Conservation (phyloP, 768 basidiomycete species). For the Tephrocybe sp. region DNA sequence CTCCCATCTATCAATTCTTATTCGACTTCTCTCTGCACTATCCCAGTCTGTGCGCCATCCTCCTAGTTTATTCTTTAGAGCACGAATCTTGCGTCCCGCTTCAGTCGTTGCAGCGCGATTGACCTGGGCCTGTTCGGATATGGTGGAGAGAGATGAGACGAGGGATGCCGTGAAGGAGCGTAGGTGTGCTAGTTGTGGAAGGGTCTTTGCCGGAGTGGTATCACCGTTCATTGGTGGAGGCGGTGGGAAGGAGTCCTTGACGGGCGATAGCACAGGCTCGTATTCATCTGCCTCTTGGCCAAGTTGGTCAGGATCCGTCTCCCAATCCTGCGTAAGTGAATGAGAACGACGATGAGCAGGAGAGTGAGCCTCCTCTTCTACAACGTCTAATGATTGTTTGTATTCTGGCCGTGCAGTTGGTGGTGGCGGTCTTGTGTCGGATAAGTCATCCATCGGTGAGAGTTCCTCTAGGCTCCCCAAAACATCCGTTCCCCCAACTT, state of each 20-base stretch:
- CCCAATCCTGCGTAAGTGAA: conserved; percentile 52
- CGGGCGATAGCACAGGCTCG: conserved; percentile 45
- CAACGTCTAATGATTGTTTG: conserved; percentile 25
- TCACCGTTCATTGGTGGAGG: conserved; percentile 47
- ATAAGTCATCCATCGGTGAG: conserved; percentile 40
- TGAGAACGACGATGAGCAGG: conserved; percentile 22
- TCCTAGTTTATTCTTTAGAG: conserved; percentile 78
- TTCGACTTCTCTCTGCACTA: conserved; percentile 76
- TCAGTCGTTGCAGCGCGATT: conserved; percentile 84
- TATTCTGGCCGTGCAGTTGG: conserved; percentile 17
- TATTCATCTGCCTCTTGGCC: conserved; percentile 46
- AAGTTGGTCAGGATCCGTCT: conserved; percentile 52
- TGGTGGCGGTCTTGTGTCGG: conserved; percentile 28
- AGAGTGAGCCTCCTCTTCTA: conserved; percentile 35
- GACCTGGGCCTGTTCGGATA: conserved; percentile 88
- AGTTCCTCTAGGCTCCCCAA: conserved; percentile 69
- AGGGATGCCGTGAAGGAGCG: conserved; percentile 75
- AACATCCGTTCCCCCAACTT: conserved; percentile 74
- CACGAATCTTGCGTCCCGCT: conserved; percentile 82
- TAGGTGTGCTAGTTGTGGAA: conserved; percentile 67
- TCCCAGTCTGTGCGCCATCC: conserved; percentile 83
- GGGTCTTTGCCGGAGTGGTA: conserved; percentile 54
- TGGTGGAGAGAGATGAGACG: conserved; percentile 67
- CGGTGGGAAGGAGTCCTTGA: conserved; percentile 56
- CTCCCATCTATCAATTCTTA: conserved; percentile 81